Conservation (phyloP, 139 green algal genomes). For the Haematococcus sp. region DNA sequence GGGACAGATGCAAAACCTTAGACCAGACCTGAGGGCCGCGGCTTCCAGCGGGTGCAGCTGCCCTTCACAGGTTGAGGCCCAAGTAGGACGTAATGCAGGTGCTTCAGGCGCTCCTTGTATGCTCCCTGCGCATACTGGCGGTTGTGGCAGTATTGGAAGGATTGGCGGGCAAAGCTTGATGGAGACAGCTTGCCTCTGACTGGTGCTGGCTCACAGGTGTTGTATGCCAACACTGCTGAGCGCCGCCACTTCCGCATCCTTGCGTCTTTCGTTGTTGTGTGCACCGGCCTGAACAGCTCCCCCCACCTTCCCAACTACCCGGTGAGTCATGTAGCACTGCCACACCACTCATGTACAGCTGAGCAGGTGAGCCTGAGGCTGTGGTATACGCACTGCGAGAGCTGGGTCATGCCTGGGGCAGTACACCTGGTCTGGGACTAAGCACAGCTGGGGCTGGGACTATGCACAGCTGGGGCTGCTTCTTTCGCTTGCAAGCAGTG, state of each 20-base stretch:
- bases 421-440: too few relatives aligned
- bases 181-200: too few relatives aligned
- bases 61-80: neutral
- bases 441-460: neutral
- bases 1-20: neutral
- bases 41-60: neutral
- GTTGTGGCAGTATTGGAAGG: neutral
- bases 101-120: neutral
- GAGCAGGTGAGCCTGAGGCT: neutral
- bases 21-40: neutral
- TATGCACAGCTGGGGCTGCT: too few relatives aligned
- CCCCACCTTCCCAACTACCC: neutral
- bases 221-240: too few relatives aligned
- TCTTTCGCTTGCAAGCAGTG: too few relatives aligned
- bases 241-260: neutral
- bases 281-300: neutral
- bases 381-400: too few relatives aligned
- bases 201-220: too few relatives aligned
- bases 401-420: too few relatives aligned
- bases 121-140: neutral
- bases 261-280: neutral
- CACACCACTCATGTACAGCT: neutral
- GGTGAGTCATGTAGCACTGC: neutral
- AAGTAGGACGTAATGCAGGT: constrained; percentile 3
- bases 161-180: too few relatives aligned